Conservation (phyloP, 2,329 filamentous ascomycete genomes). For the Aspergillus fumigatus region DNA sequence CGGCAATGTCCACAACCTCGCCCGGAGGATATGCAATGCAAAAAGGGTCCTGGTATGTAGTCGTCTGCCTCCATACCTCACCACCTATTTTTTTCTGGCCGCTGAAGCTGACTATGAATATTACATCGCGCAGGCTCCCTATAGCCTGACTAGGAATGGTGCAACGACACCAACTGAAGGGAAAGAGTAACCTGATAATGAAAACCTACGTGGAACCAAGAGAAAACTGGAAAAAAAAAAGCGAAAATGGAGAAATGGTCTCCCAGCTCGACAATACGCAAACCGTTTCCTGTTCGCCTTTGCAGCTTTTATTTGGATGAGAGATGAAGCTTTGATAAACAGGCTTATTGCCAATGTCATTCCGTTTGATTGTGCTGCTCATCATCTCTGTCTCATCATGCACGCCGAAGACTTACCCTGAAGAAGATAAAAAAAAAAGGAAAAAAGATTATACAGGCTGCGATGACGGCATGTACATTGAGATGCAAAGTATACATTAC, state of each 20-base stretch:
- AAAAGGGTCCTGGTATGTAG: conserved; percentile 83
- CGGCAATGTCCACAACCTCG: conserved; percentile 82
- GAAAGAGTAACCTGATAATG: conserved; percentile 17
- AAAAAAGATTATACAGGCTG: not conserved
- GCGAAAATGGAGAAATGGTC: not conserved
- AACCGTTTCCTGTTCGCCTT: not conserved
- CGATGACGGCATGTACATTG: not conserved
- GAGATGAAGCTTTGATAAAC: not conserved
- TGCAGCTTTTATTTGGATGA: conserved; percentile 1
- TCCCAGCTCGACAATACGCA: not conserved
- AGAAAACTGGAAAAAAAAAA: not conserved
- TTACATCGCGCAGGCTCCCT: conserved; percentile 53
- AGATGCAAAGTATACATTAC: not conserved
- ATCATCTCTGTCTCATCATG: not conserved
- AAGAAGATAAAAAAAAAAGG: not conserved
- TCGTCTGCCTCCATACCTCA: not conserved
- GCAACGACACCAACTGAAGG: conserved; percentile 53
- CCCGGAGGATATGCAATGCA: conserved; percentile 92
- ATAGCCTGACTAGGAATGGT: conserved; percentile 64
- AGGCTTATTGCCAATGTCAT: not conserved
- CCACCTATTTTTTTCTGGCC: not conserved
- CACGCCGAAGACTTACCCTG: no score
- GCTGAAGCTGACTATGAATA: not conserved
- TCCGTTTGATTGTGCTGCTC: not conserved
- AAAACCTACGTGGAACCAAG: not conserved